Percentiles rank a stretch among this genome's conserved stretches.
phyloP scores from a whole-genome alignment of 1,284 basidiomycete species.

The Cutaneotrichosporon sp. region DNA sequence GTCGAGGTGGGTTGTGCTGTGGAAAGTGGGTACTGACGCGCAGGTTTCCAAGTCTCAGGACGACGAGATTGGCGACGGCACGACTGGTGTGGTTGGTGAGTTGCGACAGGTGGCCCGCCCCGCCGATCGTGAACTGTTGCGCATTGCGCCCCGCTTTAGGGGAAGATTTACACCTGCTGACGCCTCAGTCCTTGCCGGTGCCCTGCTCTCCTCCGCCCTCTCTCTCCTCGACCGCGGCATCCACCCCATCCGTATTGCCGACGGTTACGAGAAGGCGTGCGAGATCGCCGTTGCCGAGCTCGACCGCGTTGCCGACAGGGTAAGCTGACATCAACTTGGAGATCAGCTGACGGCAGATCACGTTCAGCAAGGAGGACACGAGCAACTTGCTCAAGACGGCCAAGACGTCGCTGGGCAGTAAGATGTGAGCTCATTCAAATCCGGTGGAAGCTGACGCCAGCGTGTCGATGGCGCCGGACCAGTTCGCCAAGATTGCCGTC shows the following conservation, averaged over 20 bases:
- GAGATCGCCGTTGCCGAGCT: slow-evolving; percentile 81
- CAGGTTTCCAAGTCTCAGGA: slow-evolving; percentile 84
- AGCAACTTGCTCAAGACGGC: slow-evolving; percentile 88
- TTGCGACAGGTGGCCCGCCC: slow-evolving; percentile 17
- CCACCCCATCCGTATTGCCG: slow-evolving; percentile 96
- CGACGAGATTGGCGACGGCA: slow-evolving; percentile 98
- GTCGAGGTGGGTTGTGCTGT: slow-evolving; percentile 62
- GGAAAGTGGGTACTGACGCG: slow-evolving; percentile 8
- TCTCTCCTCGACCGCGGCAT: slow-evolving; percentile 92
- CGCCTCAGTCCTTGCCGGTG: slow-evolving; percentile 83
- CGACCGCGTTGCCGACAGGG: slow-evolving; percentile 81
- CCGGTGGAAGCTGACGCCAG: slow-evolving; percentile 48
- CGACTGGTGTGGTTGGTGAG: slow-evolving; percentile 95
- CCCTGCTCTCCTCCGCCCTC: slow-evolving; percentile 61
- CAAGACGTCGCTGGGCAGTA: slow-evolving; percentile 92
- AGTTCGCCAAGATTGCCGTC: slow-evolving; percentile 96
- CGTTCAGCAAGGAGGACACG: slow-evolving; percentile 76
- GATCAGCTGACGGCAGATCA: slow-evolving; percentile 36
- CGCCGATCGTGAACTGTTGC: no score
- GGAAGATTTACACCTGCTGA: not conserved
- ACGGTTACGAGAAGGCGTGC: slow-evolving; percentile 95
- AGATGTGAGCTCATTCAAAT: slow-evolving; percentile 55
- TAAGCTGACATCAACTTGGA: not conserved
- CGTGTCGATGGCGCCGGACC: slow-evolving; percentile 90
- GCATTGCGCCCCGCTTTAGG: not conserved